Base-by-base conservation (phyloP, 2,329 filamentous ascomycete species). In the Coniella lustricola region DNA sequence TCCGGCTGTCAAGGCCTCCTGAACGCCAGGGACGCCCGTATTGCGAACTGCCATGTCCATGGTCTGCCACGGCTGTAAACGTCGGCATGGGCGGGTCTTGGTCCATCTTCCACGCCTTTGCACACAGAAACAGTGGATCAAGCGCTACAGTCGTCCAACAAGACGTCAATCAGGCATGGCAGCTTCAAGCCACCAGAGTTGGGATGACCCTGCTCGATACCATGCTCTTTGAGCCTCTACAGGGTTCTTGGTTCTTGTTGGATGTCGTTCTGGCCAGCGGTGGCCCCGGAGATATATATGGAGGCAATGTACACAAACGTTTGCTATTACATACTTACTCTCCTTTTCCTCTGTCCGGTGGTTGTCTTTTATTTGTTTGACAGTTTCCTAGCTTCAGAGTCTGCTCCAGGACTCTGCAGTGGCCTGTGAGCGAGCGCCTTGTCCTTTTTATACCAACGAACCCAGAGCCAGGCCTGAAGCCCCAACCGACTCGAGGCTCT, bases 371-470 rank as follows among this genome's bases (percentile, higher is more conserved):
- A 33, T 41, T 29, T 48, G 45, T 32, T 45, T 41, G 46, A 42
- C 35, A 51, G 37, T 36, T 42, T 14, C 25, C 38, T 34, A 51
- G 49, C 45, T 41, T 49, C 46, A 37, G 44, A 43, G 37, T 18
- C 45, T 49, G 45, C 49, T 37, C 41, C 31, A 48, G 45, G 45
- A 35, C 48, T 45, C 45, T 48, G 49, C 18, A n/a, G n/a, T n/a
- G n/a, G n/a, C n/a, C n/a, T n/a, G n/a, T n/a, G n/a, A n/a, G n/a
- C n/a, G n/a, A n/a, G n/a, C n/a, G n/a, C n/a, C n/a, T n/a, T n/a
- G n/a, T n/a, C n/a, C n/a, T n/a, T n/a, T n/a, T n/a, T n/a, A n/a
- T n/a, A n/a, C n/a, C n/a, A n/a, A n/a, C n/a, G n/a, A n/a, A n/a
- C n/a, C n/a, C n/a, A n/a, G n/a, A n/a, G n/a, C n/a, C n/a, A n/a